Percentiles rank a stretch among this genome's conserved stretches.
Evolutionary conservation across 306 rosid genomes (phyloP).

Genomic region (Gynostemma pentaphyllum): DNA sequence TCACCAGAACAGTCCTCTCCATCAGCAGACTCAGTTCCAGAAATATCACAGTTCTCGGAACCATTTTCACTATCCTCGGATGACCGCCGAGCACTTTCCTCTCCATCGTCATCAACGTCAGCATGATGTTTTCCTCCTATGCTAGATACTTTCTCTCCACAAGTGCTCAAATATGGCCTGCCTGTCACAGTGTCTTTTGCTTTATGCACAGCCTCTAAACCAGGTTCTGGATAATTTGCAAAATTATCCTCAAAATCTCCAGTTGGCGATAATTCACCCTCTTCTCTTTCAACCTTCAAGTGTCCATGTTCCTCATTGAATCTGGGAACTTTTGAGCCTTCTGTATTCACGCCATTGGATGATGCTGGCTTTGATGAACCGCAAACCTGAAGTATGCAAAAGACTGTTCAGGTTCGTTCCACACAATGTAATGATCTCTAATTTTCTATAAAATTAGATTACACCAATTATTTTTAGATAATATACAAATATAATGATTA

Average conservation of each 20-base stretch:
- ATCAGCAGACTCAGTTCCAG: slow-evolving; percentile 89
- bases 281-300: slow-evolving; percentile 78
- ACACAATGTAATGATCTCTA: not conserved
- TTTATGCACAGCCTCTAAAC: slow-evolving; percentile 25
- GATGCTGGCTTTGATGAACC: slow-evolving; percentile 25
- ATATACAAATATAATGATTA: too few species aligned
- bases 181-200: slow-evolving; percentile 33
- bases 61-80: slow-evolving; percentile 64
- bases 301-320: slow-evolving; percentile 49
- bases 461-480: too few species aligned
- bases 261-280: slow-evolving; percentile 90
- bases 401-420: slow-evolving; percentile 1
- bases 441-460: not conserved
- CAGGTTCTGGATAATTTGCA: slow-evolving; percentile 43
- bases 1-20: slow-evolving; percentile 84
- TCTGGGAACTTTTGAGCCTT: slow-evolving; percentile 34
- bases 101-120: slow-evolving; percentile 79
- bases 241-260: slow-evolving; percentile 83
- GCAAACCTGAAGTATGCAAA: slow-evolving; percentile 46
- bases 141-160: slow-evolving; percentile 37
- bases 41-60: slow-evolving; percentile 83
- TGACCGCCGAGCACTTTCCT: slow-evolving; percentile 15
- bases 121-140: slow-evolving; percentile 67
- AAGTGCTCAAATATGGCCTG: slow-evolving; percentile 36
- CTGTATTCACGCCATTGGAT: slow-evolving; percentile 39